Evolutionary conservation across 495 filamentous ascomycete genomes (phyloP), one percentile per base, ranked within the genome.

Genomic region (Penicillium simplicissimum): DNA sequence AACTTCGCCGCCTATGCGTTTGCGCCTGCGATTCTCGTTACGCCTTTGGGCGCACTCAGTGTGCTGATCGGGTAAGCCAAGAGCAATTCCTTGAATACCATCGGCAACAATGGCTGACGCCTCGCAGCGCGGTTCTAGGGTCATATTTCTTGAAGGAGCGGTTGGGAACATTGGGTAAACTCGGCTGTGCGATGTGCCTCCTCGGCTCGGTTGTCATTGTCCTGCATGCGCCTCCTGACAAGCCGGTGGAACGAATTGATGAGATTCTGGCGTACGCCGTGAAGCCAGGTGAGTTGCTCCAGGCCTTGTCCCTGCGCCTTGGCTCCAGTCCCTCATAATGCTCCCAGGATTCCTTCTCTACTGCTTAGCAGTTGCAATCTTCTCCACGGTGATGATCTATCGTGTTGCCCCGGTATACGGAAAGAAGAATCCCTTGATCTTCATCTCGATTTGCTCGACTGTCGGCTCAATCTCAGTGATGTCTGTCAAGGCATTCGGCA

Each of bases 1-100:
- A 98, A 98, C 72, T 98, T 98, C 72, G 92, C 93, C 28, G 95
- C 95, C 58, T 98, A 98, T 73, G 95, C 95, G 1, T 98, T 97
- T 76, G 95, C 95, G 61, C 95, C 95, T 38, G 95, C 95, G 4
- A 98, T 98, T 72, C 81, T 98, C 56, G 95, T 98, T 36, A 98
- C 95, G 4, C 95, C 95, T 14, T 76, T 98, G 37, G 95, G 95
- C 40, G 95, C 95, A 42, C 79, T 98, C 59, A 92, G 91, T 68
- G 95, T 98, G 54, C 77, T 98, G 68, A 96, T 98, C 70, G 96
- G 94, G 86, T 89, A 75, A 51, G 77, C 21, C 19, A 35, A 36
- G 3, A 7, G 15, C 38, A 25, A 19, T 17, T 51, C 34, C 2
- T n/a, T 23, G 14, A 38, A 42, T 49, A 4, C 8, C 36, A 13